These are phyloP conservation scores for Drechslerella coelobrocha DNA, from an alignment of 2,329 filamentous ascomycete genomes.

Conservation along the genomic window DNA sequence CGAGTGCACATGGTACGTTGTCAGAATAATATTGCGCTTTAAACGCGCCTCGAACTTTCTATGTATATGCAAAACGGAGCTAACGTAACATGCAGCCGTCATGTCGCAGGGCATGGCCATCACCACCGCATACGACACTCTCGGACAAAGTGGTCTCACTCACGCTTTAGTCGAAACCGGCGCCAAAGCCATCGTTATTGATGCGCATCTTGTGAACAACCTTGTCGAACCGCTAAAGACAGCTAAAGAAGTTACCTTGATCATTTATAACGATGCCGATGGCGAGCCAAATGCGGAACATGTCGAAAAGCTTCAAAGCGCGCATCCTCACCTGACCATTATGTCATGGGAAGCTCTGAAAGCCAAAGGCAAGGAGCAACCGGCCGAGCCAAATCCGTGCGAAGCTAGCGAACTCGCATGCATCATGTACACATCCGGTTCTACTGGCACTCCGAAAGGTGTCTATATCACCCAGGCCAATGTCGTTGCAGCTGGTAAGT, in stretches of 20 bases:
- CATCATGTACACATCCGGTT: conserved; percentile 86
- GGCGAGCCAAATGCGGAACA: conserved; percentile 64
- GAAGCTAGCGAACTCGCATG: conserved; percentile 80
- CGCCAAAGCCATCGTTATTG: conserved; percentile 83
- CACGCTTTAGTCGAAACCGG: conserved; percentile 84
- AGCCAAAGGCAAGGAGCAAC: conserved; percentile 70
- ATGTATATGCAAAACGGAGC: background rate
- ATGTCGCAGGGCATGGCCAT: conserved; percentile 86
- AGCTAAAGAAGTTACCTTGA: conserved; percentile 65
- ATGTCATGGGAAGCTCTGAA: conserved; percentile 66
- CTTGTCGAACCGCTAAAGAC: conserved; percentile 67
- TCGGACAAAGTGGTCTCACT: conserved; percentile 81
- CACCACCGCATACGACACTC: conserved; percentile 92
- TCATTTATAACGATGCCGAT: conserved; percentile 69
- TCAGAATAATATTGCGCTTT: too few relatives aligned
- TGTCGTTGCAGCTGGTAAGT: conserved; percentile 77
- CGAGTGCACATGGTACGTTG: conserved; percentile 72
- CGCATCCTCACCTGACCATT: conserved; percentile 64
- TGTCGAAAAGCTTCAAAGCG: conserved; percentile 65
- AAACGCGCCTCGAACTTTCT: too few relatives aligned
- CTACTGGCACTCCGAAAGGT: conserved; percentile 87
- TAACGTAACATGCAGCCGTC: conserved; percentile 61
- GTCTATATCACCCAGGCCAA: conserved; percentile 81
- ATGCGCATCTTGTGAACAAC: conserved; percentile 75
- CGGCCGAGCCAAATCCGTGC: conserved; percentile 73